phyloP scores from a whole-genome alignment of 164 flowering plant genomes.

The Litsea cubeba region DNA sequence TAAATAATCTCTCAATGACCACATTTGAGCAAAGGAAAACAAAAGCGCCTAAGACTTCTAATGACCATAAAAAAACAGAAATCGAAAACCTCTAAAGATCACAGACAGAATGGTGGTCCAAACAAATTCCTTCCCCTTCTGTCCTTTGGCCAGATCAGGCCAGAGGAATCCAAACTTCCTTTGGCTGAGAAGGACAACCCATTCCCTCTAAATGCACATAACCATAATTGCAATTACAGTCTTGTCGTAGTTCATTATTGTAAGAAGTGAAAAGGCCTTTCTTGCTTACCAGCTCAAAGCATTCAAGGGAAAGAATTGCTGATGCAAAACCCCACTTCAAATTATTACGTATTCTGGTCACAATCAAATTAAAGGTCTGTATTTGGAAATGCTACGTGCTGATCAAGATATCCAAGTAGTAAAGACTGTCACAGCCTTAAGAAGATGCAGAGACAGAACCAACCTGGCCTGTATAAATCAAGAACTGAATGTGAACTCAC shows the following conservation, averaged over 20 bases:
- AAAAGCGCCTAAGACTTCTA: slow-evolving; percentile 1
- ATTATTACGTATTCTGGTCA: not conserved
- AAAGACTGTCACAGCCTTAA: not conserved
- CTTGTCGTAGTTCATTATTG: not conserved
- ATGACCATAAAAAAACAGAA: not conserved
- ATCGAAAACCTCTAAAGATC: not conserved
- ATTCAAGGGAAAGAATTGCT: not conserved
- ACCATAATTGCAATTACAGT: not conserved
- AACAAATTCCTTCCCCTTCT: slow-evolving; percentile 16
- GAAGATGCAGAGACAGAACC: not conserved
- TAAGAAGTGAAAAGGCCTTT: not conserved
- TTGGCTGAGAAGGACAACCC: slow-evolving; percentile 5
- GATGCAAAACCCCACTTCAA: not conserved
- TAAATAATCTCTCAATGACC: slow-evolving; percentile 33
- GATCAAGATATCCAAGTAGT: not conserved
- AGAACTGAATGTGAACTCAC: not conserved
- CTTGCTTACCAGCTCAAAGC: not conserved
- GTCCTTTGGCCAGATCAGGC: slow-evolving; percentile 18
- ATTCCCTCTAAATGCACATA: slow-evolving; percentile 9
- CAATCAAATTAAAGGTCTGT: not conserved
- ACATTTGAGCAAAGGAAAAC: slow-evolving; percentile 28
- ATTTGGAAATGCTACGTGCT: not conserved
- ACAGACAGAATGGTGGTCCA: not conserved
- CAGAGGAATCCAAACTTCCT: slow-evolving; percentile 12
- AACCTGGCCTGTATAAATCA: not conserved